Base-by-base conservation (phyloP, 2,329 filamentous ascomycete species). In the Rugonectria rugulosa region DNA sequence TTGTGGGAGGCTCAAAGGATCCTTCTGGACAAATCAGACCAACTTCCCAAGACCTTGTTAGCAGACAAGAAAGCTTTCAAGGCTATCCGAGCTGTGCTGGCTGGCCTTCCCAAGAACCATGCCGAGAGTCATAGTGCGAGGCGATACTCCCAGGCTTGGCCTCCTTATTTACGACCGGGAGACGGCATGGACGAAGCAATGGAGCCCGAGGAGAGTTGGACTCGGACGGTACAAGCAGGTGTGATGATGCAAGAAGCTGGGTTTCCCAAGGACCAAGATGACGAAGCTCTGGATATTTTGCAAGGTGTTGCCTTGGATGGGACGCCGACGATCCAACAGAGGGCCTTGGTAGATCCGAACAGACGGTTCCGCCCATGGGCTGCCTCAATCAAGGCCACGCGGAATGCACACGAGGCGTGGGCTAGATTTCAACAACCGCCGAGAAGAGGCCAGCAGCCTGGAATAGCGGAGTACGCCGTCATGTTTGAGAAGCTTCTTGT, bases 341-440 rank as follows among this genome's bases (percentile, higher is more conserved):
- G 70, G 32, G 62, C 59, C 14, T 46, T 62, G 1, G 23, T 71
- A 17, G 52, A 48, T 3, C 50, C 53, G 7, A 45, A 51, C 12
- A 66, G 63, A 23, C 43, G 51, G 3, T 43, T 70, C n/a, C 60
- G 61, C 15, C 24, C 65, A 1, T 88, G 86, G 85, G 82, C 82
- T 29, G 80, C 81, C 54, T 79, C 77, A 23, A 78, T 88, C 34
- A 77, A 75, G 57, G 79, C 85, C 0, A 88, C 86, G 5, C 78
- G 86, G 20, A 86, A 88, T 63, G 74, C 80, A 1, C 77, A 82
- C 53, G 86, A 88, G 65, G 86, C 86, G 4, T 88, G 86, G 86
- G 75, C 74, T 5, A 71, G 75, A 37, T 80, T 83, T 54, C 74
- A 75, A 53, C 66, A 67, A 55, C 75, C 75, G 1, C 76, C 75